Evolutionary conservation across 2,329 filamentous ascomycete species (phyloP), one percentile per base, ranked within the genome.

Genomic region (Orbilia javanica): DNA sequence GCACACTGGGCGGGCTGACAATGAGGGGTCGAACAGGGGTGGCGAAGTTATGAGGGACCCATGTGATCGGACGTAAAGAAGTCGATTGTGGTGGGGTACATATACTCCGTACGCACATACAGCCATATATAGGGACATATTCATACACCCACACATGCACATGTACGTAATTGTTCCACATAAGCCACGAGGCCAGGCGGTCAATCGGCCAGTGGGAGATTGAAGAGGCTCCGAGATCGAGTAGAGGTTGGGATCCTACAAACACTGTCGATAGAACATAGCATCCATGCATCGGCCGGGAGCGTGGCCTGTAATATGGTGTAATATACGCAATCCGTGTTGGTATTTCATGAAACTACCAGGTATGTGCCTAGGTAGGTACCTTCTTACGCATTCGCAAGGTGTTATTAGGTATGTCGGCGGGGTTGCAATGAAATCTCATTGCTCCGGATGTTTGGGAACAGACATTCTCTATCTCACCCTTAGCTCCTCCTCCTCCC

Each of bases 131-230:
- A n/a, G n/a, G n/a, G n/a, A n/a, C n/a, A n/a, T n/a, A n/a, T n/a
- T n/a, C n/a, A n/a, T n/a, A n/a, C 39, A 4, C 22, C 39, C 46
- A 42, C 57, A 52, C 46, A 36, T 74, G 70, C 62, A 75, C 72
- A 65, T 75, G 63, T 76, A 66, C 72, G 72, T 76, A 76, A 76
- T 75, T 70, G 71, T 75, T 64, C 71, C 71, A 69, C 71, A 75
- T 55, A 64, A 75, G 64, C 72, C 72, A 76, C 72, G 72, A 70
- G 72, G 72, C 42, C 62, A 36, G 13, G 15, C 34, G 44, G 39
- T 42, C 68, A 72, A 72, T 65, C 46, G 53, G 20, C 22, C 7
- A n/a, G n/a, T n/a, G n/a, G n/a, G n/a, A n/a, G n/a, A n/a, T n/a
- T n/a, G n/a, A n/a, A n/a, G n/a, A n/a, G n/a, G n/a, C n/a, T n/a